A percentile compares a stretch with the other conserved stretches of the same genome.
Evolutionary conservation across 202 grass and related monocot species (phyloP).

Genomic region (Schoenoplectus triqueter): DNA sequence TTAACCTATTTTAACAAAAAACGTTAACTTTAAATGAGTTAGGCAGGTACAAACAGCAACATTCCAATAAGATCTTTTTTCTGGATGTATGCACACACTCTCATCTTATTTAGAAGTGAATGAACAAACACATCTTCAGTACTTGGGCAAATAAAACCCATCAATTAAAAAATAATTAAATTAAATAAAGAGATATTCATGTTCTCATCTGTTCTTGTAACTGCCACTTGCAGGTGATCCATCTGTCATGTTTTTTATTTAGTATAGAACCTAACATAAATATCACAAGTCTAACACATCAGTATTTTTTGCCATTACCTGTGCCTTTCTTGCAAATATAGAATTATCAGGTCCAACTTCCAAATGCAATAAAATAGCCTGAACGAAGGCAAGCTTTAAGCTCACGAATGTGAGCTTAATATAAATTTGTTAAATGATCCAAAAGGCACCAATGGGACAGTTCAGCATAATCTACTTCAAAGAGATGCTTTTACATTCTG

Average conservation of each 20-base stretch:
- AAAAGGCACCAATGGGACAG: neutral
- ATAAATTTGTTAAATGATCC: neutral
- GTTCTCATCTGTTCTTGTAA: no score
- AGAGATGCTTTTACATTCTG: neutral
- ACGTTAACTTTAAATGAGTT: constrained; percentile 23
- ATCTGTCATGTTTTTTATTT: neutral
- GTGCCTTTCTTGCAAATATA: neutral
- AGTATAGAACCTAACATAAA: neutral
- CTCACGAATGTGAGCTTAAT: constrained; percentile 8
- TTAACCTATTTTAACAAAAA: constrained; percentile 59
- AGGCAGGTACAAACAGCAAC: neutral
- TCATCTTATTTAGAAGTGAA: neutral
- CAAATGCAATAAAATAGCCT: neutral
- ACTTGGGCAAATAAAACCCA: neutral
- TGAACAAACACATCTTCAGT: neutral
- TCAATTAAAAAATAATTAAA: no score
- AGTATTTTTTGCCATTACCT: neutral
- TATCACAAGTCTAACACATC: neutral
- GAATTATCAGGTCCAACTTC: constrained; percentile 7
- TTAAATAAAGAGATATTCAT: no score
- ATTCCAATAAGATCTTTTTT: neutral
- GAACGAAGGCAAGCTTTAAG: neutral
- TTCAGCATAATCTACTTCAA: constrained; percentile 11
- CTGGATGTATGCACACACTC: neutral
- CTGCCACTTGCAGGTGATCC: neutral